A percentile compares a stretch with the other conserved stretches of the same genome.
phyloP scores from a whole-genome alignment of 257 asterid species.

The Solanum neorickii region DNA sequence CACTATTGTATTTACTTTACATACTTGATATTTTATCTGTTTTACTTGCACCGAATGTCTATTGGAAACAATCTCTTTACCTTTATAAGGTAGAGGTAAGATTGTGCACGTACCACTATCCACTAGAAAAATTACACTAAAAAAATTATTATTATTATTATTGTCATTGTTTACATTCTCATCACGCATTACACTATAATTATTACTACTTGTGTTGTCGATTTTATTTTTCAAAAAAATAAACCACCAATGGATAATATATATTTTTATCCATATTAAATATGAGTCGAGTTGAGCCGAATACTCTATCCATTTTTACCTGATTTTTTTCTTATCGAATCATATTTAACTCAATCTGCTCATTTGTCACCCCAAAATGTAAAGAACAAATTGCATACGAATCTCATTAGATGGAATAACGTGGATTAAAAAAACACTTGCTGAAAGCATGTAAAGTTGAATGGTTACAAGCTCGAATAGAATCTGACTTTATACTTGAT shows the following conservation, averaged over 20 bases:
- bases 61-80: not conserved
- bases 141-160: not conserved
- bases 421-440: not conserved
- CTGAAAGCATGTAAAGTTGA: not conserved
- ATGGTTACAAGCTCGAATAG: not conserved
- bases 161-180: not conserved
- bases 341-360: too few relatives aligned
- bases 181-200: not conserved
- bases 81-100: not conserved
- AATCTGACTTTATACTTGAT: not conserved
- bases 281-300: not conserved
- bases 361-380: not conserved
- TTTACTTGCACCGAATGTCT: not conserved
- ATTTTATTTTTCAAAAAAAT: too few relatives aligned
- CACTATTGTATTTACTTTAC: not conserved
- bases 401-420: not conserved
- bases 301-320: not conserved
- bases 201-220: not conserved
- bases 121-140: not conserved
- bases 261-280: not conserved
- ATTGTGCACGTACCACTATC: not conserved
- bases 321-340: rapidly evolving
- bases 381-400: not conserved
- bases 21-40: not conserved
- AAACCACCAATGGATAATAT: not conserved